Evolutionary conservation across 139 green algal species (phyloP).

Genomic region (Coccomyxa sp.): DNA sequence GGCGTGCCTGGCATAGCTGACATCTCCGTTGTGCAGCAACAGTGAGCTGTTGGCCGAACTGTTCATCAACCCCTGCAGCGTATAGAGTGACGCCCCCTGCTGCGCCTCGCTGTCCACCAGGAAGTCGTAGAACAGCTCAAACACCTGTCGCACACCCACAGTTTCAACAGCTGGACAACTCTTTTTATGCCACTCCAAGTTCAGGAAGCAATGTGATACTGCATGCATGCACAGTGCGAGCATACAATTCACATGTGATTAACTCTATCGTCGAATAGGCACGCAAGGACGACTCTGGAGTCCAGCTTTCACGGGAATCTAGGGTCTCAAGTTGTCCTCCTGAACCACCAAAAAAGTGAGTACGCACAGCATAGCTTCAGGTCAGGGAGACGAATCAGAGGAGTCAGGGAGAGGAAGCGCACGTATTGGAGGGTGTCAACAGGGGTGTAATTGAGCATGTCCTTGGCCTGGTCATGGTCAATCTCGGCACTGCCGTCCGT

Average conservation of each 20-base stretch:
- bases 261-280: no score
- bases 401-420: not conserved
- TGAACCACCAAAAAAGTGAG: not conserved
- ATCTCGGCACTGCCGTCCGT: constrained; percentile 6
- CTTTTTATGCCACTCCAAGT: no score
- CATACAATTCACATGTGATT: no score
- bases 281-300: no score
- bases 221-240: not conserved
- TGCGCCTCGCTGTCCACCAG: not conserved
- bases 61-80: not conserved
- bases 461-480: not conserved
- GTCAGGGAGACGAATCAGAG: not conserved
- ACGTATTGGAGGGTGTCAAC: not conserved
- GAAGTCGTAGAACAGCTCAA: constrained; percentile 1
- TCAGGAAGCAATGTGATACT: no score
- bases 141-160: not conserved
- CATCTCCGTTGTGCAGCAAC: constrained; percentile 23
- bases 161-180: not conserved
- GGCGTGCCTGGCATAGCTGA: constrained; percentile 27
- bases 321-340: not conserved
- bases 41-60: constrained; percentile 10
- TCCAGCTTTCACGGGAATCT: no score
- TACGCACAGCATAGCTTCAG: not conserved
- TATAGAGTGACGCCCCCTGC: not conserved
- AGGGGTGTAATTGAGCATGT: not conserved